Evolutionary conservation across 352 stramenopile genomes (phyloP), one percentile per base, ranked within the genome.

Genomic region (Pythium periplocum): DNA sequence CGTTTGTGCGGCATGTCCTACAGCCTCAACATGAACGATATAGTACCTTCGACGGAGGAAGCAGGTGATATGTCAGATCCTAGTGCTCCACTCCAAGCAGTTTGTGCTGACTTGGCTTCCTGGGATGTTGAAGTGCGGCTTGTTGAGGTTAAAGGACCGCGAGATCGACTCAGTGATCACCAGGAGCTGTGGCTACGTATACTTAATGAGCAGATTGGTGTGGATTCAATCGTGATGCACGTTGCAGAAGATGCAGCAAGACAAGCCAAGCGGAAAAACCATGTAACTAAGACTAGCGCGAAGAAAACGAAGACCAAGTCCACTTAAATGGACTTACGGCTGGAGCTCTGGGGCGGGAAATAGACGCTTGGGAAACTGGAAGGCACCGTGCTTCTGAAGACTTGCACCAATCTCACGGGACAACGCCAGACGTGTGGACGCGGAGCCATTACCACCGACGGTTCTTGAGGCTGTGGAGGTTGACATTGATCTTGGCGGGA

Each of bases 71-170:
- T 26, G 17, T 26, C 17, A 26, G 17, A 26, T 26, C 17, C 17
- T 26, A 26, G 17, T 26, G 17, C 17, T 26, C 17, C 17, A 26
- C 17, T 26, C 17, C 17, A 26, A 26, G 17, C 17, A 26, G 17
- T 26, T 26, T 26, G 17, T 26, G 17, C 17, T 26, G 17, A 26
- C 17, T 26, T 26, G 17, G 17, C 17, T 26, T 26, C 17, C 17
- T 44, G 64, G 59, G 2, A 44, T 52, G 4, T 47, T 12, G 30
- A 61, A 53, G 44, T 91, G 17, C 88, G 87, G 56, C 52, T 93
- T 3, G 81, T 96, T 11, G 86, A 96, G 66, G 86, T 96, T 9
- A 96, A 96, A 56, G 85, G 85, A 0, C 83, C 86, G 32, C 74
- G 85, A 11, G 86, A 96, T 50, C 77, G 75, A 40, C 67, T 96